Percentiles rank a stretch among this genome's conserved stretches.
phyloP scores from a whole-genome alignment of 768 basidiomycete species.

The Suillus bovinus region DNA sequence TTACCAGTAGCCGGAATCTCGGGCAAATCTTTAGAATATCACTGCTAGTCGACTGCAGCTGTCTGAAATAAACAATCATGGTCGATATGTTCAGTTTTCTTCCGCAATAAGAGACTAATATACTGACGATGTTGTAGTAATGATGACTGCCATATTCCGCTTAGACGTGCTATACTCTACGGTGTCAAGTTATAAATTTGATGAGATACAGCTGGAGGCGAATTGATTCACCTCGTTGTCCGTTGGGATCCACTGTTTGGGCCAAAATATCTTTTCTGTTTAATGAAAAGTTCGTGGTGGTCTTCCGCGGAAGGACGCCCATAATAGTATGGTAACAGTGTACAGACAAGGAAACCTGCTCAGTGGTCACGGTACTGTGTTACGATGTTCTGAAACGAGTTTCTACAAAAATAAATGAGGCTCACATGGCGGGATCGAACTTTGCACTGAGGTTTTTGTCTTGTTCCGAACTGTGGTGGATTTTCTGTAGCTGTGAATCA shows the following conservation, averaged over 20 bases:
- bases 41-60: conserved; percentile 6
- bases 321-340: conserved; percentile 9
- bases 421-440: conserved; percentile 7
- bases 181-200: neutral
- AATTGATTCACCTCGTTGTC: conserved; percentile 5
- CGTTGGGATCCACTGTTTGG: neutral
- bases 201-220: neutral
- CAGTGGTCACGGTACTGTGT: neutral
- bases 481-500: neutral
- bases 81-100: neutral
- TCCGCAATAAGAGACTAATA: neutral
- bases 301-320: neutral
- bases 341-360: conserved; percentile 3
- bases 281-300: conserved; percentile 3
- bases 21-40: conserved; percentile 7
- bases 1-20: conserved; percentile 13
- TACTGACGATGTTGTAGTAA: conserved; percentile 2
- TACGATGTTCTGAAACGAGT: neutral
- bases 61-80: neutral
- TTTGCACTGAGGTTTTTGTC: conserved; percentile 4
- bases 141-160: neutral
- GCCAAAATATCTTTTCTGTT: conserved; percentile 3
- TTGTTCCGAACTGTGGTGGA: conserved; percentile 1
- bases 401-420: neutral
- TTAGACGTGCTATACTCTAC: neutral